Conservation (phyloP, 345 rosid species). For the Kandelia obovata region DNA sequence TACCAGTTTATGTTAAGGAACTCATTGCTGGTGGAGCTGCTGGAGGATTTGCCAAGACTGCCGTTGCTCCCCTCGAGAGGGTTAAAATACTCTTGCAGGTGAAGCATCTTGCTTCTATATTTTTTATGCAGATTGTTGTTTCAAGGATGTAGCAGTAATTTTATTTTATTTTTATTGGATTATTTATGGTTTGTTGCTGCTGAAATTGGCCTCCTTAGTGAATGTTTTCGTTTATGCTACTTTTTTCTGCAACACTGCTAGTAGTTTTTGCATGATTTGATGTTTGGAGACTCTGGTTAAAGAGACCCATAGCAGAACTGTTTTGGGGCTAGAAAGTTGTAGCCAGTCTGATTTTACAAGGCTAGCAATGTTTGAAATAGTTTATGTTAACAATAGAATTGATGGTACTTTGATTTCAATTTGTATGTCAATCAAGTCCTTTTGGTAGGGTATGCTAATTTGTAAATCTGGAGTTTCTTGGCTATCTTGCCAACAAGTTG, state of each 20-base stretch:
- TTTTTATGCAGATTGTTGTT: not conserved
- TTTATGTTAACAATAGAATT: not conserved
- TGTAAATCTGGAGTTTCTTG: not conserved
- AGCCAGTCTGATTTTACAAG: not conserved
- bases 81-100: constrained; percentile 92
- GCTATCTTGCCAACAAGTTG: too few relatives aligned
- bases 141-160: not conserved
- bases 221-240: too few relatives aligned
- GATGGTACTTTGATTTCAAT: not conserved
- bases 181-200: not conserved
- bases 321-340: not conserved
- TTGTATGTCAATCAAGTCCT: not conserved
- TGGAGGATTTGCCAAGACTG: constrained; percentile 87
- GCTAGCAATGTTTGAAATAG: not conserved
- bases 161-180: not conserved
- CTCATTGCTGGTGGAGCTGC: constrained; percentile 97
- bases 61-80: constrained; percentile 90
- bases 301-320: too few relatives aligned
- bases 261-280: too few relatives aligned
- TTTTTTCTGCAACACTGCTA: too few relatives aligned
- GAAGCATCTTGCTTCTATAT: constrained; percentile 1
- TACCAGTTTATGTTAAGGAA: constrained; percentile 82
- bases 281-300: too few relatives aligned
- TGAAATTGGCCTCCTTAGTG: too few relatives aligned
- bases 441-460: not conserved